Percentiles rank a stretch among this genome's conserved stretches.
These are phyloP conservation scores for Gypsophila paniculata DNA, from an alignment of 179 eudicot genomes.

Conservation along the genomic window DNA sequence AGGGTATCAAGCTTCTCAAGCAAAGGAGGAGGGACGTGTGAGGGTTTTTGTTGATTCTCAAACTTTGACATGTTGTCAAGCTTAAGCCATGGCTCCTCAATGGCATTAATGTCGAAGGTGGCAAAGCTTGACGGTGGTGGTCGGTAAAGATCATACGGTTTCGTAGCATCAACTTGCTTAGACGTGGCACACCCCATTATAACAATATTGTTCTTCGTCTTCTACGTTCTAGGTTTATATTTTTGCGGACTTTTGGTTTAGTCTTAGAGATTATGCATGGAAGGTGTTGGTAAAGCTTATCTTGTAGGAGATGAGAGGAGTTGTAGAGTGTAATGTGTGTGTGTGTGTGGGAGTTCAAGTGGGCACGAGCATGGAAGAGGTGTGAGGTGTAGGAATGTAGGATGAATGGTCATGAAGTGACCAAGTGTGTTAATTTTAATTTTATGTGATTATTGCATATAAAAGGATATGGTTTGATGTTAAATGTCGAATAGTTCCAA, in stretches of 20 bases:
- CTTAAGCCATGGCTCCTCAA: slow-evolving; percentile 85
- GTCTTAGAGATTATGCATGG: slow-evolving; percentile 3
- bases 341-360: slow-evolving; percentile 6
- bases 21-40: slow-evolving; percentile 47
- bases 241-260: no score
- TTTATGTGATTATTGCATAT: neutral
- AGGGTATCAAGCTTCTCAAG: slow-evolving; percentile 64
- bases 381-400: slow-evolving; percentile 5
- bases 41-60: slow-evolving; percentile 26
- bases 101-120: slow-evolving; percentile 63
- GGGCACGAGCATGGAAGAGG: slow-evolving; percentile 22
- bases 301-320: neutral
- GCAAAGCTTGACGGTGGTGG: slow-evolving; percentile 69
- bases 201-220: neutral
- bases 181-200: slow-evolving; percentile 81
- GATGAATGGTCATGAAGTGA: slow-evolving; percentile 23
- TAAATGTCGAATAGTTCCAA: neutral
- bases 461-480: slow-evolving; percentile 9
- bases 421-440: slow-evolving; percentile 20
- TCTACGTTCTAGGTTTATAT: neutral
- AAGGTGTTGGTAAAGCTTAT: slow-evolving; percentile 4
- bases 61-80: slow-evolving; percentile 17
- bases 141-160: slow-evolving; percentile 49
- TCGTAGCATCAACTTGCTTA: slow-evolving; percentile 45
- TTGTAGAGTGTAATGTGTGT: neutral